Conservation (phyloP, 352 stramenopile species). For the Phytopythium boreale region DNA sequence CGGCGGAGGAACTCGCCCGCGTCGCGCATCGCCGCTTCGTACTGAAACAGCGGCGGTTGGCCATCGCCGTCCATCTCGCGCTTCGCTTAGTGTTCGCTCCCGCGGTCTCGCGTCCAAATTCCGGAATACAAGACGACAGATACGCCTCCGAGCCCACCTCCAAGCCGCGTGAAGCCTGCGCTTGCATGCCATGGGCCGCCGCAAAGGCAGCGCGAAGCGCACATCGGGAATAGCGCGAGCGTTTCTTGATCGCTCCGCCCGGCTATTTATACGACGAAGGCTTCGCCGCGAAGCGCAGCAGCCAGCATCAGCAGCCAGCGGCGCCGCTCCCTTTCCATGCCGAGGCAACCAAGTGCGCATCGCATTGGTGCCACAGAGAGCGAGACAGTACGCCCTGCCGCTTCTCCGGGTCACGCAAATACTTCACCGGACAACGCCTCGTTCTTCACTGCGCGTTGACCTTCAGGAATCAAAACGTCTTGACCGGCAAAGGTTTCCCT, state of each 20-base stretch:
- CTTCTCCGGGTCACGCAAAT: too few species aligned
- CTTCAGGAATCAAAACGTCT: too few species aligned
- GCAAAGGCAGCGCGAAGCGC: too few species aligned
- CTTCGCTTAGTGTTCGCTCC: background rate
- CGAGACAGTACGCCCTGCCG: too few species aligned
- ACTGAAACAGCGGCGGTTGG: slow-evolving; percentile 6
- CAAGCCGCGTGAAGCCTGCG: background rate
- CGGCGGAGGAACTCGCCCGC: slow-evolving; percentile 28
- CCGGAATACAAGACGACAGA: background rate
- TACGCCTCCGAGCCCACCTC: background rate
- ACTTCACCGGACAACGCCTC: too few species aligned
- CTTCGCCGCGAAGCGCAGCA: background rate
- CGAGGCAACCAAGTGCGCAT: too few species aligned
- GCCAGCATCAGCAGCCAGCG: too few species aligned
- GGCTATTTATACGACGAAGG: slow-evolving; percentile 1
- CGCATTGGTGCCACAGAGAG: too few species aligned
- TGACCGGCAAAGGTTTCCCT: background rate
- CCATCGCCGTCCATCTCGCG: background rate
- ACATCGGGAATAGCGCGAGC: slow-evolving; percentile 1
- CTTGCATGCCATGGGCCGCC: background rate
- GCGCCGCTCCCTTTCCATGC: too few species aligned
- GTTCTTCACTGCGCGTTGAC: too few species aligned
- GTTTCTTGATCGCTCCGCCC: background rate
- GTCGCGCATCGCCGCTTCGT: slow-evolving; percentile 35
- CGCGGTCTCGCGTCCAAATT: background rate